Evolutionary conservation across 768 basidiomycete genomes (phyloP).

Genomic region (Kwoniella shandongensis): DNA sequence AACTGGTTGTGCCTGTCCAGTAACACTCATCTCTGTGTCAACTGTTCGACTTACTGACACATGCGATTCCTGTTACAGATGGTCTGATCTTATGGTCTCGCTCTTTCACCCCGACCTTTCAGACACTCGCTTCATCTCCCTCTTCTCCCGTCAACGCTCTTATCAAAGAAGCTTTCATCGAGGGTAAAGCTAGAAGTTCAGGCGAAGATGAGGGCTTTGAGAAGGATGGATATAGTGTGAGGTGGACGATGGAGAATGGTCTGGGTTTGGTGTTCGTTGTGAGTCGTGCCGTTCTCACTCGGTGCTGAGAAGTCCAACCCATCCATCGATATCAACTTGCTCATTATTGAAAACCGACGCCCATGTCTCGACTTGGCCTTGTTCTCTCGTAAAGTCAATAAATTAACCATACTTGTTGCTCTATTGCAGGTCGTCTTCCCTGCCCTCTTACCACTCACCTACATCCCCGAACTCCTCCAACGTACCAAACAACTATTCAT

Average conservation of each 20-base stretch:
- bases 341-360: constrained; percentile 5
- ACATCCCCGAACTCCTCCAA: constrained; percentile 81
- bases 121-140: constrained; percentile 66
- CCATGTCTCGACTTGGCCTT: constrained; percentile 5
- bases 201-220: constrained; percentile 75
- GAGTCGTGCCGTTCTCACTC: constrained; percentile 51
- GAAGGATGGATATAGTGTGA: constrained; percentile 89
- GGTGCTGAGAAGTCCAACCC: too few relatives aligned
- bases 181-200: constrained; percentile 59
- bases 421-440: constrained; percentile 82
- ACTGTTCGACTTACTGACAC: neutral
- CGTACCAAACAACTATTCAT: constrained; percentile 81
- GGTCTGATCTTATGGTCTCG: constrained; percentile 92
- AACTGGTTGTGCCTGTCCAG: too few relatives aligned
- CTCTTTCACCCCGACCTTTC: constrained; percentile 86
- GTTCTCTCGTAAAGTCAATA: neutral
- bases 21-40: too few relatives aligned
- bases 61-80: constrained; percentile 62
- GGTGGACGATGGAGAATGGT: constrained; percentile 93
- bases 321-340: too few relatives aligned
- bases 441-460: constrained; percentile 89
- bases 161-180: constrained; percentile 86
- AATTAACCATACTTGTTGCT: neutral
- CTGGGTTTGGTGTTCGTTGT: constrained; percentile 96
- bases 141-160: constrained; percentile 84